Conservation (phyloP, 495 filamentous ascomycete genomes). For the Xylaria castorea region DNA sequence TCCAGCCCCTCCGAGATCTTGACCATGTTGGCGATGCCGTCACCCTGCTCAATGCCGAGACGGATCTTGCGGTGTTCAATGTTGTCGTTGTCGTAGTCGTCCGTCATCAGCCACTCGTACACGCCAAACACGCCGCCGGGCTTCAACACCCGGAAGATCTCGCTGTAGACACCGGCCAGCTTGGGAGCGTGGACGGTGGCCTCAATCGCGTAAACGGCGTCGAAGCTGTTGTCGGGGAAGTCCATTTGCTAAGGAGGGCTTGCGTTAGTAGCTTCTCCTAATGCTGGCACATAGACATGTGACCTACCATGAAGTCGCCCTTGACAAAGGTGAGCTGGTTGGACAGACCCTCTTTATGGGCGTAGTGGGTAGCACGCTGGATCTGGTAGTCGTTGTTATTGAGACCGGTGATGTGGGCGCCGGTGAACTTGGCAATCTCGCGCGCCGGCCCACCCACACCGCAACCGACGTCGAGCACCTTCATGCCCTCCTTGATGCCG, state of each 20-base stretch:
- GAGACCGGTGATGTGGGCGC: slow-evolving; percentile 84
- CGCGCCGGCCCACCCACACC: slow-evolving; percentile 97
- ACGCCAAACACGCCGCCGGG: slow-evolving; percentile 96
- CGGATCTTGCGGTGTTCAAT: slow-evolving; percentile 87
- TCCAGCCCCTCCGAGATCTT: slow-evolving; percentile 79
- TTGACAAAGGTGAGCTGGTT: slow-evolving; percentile 88
- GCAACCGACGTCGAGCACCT: slow-evolving; percentile 94
- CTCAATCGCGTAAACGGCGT: slow-evolving; percentile 97
- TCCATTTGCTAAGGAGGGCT: slow-evolving; percentile 80
- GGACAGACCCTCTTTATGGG: slow-evolving; percentile 77
- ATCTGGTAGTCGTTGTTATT: slow-evolving; percentile 99
- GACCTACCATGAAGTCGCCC: slow-evolving; percentile 92
- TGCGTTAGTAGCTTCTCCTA: slow-evolving; percentile 2
- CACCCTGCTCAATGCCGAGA: slow-evolving; percentile 93
- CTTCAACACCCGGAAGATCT: slow-evolving; percentile 96
- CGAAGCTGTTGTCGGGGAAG: slow-evolving; percentile 89
- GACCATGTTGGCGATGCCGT: slow-evolving; percentile 99
- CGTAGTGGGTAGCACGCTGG: slow-evolving; percentile 87
- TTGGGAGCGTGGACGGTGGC: slow-evolving; percentile 95
- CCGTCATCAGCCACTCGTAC: slow-evolving; percentile 99
- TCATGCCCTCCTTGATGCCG: slow-evolving; percentile 84
- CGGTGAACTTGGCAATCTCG: slow-evolving; percentile 96
- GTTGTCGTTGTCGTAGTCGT: slow-evolving; percentile 90
- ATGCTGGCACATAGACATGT: not conserved
- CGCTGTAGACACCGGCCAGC: slow-evolving; percentile 91